Base-by-base conservation (phyloP, 2,329 filamentous ascomycete species). In the Claviceps monticola region DNA sequence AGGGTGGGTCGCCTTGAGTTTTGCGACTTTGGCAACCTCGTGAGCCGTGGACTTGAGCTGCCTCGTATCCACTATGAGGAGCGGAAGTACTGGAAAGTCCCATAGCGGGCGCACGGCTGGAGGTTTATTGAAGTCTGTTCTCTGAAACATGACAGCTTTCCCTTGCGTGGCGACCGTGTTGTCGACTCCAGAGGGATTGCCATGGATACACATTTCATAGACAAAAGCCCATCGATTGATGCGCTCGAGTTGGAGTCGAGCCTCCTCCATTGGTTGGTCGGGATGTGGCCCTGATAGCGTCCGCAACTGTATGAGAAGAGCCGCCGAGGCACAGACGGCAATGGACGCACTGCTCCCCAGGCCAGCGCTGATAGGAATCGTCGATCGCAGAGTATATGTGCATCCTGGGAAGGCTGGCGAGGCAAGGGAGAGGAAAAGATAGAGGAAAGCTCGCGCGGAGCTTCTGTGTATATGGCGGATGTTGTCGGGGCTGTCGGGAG, bases 161-260 rank as follows among this genome's bases (percentile, higher is more conserved):
- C 93, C 93, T 61, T 94, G 87, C 13, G 90, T 86, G 13, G 91
- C 79, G 29, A 98, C 91, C 2, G 93, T 98, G 67, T 98, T 98
- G 69, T 98, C 93, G 44, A 98, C 88, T 0, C 93, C 93, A 0
- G 88, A 95, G 0, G 93, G 93, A 62, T 95, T 97, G 39, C 91
- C 93, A 64, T 98, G 93, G 56, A 97, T 96, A 68, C 89, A 93
- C 81, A 97, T 86, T 67, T 98, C 93, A 23, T 86, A 86, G 1
- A 98, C 93, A 67, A 96, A 97, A 0, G 93, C 90, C 93, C 94
- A 98, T 55, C 86, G 80, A 68, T 98, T 98, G 70, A 98, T 96
- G 56, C 91, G 82, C 70, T 97, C 90, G 34, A 97, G 78, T 65
- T 98, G 91, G 44, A 89, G 69, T 54, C 86, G 82, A n/a, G 88